These are phyloP conservation scores for Ophiostoma ulmi DNA, from an alignment of 2,329 filamentous ascomycete genomes.

Conservation along the genomic window DNA sequence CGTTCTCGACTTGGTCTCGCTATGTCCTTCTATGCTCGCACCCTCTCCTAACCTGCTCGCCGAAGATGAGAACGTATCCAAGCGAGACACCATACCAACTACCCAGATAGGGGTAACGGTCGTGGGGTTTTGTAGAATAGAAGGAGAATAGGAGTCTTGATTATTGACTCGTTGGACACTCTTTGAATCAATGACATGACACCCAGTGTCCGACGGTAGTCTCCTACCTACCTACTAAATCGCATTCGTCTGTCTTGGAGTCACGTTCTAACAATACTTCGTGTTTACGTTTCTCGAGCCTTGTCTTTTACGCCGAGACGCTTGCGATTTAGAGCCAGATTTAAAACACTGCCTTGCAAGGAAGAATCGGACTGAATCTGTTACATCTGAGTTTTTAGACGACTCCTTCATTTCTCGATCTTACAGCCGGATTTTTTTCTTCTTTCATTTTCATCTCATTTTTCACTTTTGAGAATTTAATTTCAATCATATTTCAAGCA, in stretches of 20 bases:
- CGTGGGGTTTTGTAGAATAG: not conserved
- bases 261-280: not conserved
- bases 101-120: not conserved
- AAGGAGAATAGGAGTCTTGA: not conserved
- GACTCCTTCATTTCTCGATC: not conserved
- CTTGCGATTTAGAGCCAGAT: not conserved
- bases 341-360: slow-evolving; percentile 6
- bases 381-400: not conserved
- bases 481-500: not conserved
- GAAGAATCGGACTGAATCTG: not conserved
- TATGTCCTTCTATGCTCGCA: not conserved
- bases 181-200: not conserved
- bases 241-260: not conserved
- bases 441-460: not conserved
- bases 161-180: not conserved
- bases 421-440: no score
- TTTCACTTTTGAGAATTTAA: not conserved
- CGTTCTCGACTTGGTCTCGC: not conserved
- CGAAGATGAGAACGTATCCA: not conserved
- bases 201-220: no score
- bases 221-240: no score
- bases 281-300: not conserved
- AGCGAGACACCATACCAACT: not conserved
- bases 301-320: not conserved
- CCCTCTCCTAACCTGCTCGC: slow-evolving; percentile 5